Percentiles rank a stretch among this genome's conserved stretches.
These are phyloP conservation scores for Holtermanniella nyarrowii DNA, from an alignment of 768 basidiomycete genomes.

Conservation along the genomic window DNA sequence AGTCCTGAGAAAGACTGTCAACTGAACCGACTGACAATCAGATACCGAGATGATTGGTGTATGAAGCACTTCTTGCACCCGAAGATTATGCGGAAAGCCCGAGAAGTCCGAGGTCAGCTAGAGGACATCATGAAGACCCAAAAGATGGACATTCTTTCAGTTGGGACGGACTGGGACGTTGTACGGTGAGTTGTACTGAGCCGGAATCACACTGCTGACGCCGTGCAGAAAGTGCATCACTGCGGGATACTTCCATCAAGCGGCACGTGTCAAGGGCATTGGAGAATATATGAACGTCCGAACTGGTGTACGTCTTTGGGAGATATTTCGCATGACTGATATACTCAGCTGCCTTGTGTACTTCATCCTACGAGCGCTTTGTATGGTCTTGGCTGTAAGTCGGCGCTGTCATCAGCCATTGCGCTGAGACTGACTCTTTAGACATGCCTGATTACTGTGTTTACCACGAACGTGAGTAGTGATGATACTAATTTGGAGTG, in stretches of 20 bases:
- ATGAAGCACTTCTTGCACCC: slow-evolving; percentile 94
- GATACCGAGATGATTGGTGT: slow-evolving; percentile 88
- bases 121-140: slow-evolving; percentile 99
- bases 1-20: slow-evolving; percentile 19
- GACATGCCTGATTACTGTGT: slow-evolving; percentile 94
- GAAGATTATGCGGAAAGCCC: slow-evolving; percentile 83
- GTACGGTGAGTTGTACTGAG: slow-evolving; percentile 49
- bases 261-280: slow-evolving; percentile 94
- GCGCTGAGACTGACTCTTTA: slow-evolving; percentile 38
- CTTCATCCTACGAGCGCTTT: slow-evolving; percentile 93
- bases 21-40: slow-evolving; percentile 35
- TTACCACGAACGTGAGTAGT: slow-evolving; percentile 64
- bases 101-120: slow-evolving; percentile 88
- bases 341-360: slow-evolving; percentile 64
- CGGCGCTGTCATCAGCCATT: not conserved
- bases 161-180: slow-evolving; percentile 90
- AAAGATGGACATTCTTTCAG: slow-evolving; percentile 85
- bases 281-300: slow-evolving; percentile 97
- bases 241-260: slow-evolving; percentile 98
- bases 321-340: not conserved
- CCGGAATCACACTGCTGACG: not conserved
- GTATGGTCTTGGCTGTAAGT: slow-evolving; percentile 87
- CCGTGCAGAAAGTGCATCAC: slow-evolving; percentile 81
- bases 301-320: slow-evolving; percentile 54
- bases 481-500: not conserved